Evolutionary conservation across 768 basidiomycete genomes (phyloP), one percentile per base, ranked within the genome.

Genomic region (Tulasnella sp.): DNA sequence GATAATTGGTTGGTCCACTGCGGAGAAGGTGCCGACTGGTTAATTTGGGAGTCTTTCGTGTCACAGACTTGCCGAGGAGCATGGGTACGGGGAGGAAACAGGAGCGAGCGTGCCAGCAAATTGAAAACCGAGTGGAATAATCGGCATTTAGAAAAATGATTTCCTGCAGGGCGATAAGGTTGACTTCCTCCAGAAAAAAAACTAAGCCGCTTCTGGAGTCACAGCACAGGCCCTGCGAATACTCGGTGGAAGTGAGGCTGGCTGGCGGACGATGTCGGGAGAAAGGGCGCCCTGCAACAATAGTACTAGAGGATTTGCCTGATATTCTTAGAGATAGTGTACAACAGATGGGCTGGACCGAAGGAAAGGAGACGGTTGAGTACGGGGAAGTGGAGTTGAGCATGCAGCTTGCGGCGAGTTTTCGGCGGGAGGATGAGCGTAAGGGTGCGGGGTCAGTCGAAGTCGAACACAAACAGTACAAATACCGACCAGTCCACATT

Each of bases 401-500:
- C 61, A 67, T 67, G 61, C 61, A 67, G 61, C 61, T 26, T 3
- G 61, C 61, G 61, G 61, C 23, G 61, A 67, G 61, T 29, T 67
- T 67, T 67, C 61, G 61, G 61, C 61, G 61, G 61, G 61, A 67
- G 61, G 61, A 67, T 32, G 61, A 67, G 61, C 29, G 61, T 67
- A 67, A 67, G 61, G 61, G 61, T 67, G 61, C 61, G 61, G 61
- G 61, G 61, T 67, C 61, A 67, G 71, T 40, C 71, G 71, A 72
- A 72, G 71, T 72, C 37, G 71, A 72, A 72, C 71, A 46, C 71
- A 72, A 72, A 72, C 71, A 42, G 71, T 72, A 72, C 71, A 72
- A 72, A 72, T 72, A 72, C 39, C 71, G 71, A 72, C 35, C 75
- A 57, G 73, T 74, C 73, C 6, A 74, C 44, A 74, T 74, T 74